phyloP scores from a whole-genome alignment of 2,329 filamentous ascomycete species.

The Stachybotrys elegans region DNA sequence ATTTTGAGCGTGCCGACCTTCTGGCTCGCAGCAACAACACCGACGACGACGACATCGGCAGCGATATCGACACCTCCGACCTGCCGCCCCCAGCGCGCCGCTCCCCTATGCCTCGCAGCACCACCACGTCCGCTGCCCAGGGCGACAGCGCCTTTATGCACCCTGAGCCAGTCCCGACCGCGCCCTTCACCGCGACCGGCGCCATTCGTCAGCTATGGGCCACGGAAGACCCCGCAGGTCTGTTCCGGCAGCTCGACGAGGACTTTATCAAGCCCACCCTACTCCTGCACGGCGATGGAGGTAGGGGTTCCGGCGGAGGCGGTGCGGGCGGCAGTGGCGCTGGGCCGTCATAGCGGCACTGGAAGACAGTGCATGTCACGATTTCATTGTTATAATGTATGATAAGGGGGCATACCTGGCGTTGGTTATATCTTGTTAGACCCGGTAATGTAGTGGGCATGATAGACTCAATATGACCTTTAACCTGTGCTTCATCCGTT shows the following conservation, averaged over 20 bases:
- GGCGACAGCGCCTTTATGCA: conserved; percentile 23
- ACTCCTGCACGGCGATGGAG: conserved; percentile 64
- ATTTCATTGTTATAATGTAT: too few relatives aligned
- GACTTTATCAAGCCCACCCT: conserved; percentile 92
- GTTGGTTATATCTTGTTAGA: conserved; percentile 15
- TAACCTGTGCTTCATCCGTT: too few relatives aligned
- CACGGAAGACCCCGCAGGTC: conserved; percentile 79
- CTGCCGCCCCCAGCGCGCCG: conserved; percentile 55
- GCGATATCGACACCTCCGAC: conserved; percentile 63
- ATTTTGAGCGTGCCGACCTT: conserved; percentile 53
- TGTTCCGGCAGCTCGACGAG: conserved; percentile 91
- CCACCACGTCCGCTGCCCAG: conserved; percentile 15
- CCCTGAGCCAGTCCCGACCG: conserved; percentile 23
- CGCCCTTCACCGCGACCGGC: conserved; percentile 63
- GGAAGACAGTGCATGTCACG: too few relatives aligned
- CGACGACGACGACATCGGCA: conserved; percentile 56
- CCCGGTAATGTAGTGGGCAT: too few relatives aligned
- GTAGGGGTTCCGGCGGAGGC: conserved; percentile 19
- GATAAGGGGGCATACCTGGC: conserved; percentile 17
- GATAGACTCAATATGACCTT: too few relatives aligned
- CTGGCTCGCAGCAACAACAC: conserved; percentile 39
- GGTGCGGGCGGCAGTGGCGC: conserved; percentile 12
- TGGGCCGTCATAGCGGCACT: too few relatives aligned
- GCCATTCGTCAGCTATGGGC: conserved; percentile 79
- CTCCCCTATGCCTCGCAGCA: conserved; percentile 27